Percentiles rank a stretch among this genome's conserved stretches.
phyloP scores from a whole-genome alignment of 1,284 basidiomycete genomes.

The Cryptococcus sp. region DNA sequence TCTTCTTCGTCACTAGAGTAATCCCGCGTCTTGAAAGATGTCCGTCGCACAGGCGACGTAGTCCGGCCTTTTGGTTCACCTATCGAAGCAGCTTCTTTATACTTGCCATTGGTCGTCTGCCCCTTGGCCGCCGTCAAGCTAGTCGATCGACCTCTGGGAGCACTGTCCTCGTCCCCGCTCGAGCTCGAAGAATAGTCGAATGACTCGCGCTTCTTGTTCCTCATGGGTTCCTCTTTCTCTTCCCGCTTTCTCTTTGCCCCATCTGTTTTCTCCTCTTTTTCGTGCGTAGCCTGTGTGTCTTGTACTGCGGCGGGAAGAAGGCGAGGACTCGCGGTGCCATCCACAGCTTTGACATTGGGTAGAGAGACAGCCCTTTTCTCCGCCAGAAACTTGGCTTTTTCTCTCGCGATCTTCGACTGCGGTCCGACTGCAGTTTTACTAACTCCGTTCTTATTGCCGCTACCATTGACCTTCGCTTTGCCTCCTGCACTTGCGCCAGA shows the following conservation, averaged over 20 bases:
- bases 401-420: conserved; percentile 17
- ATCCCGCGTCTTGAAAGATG: no score
- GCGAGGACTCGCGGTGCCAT: conserved; percentile 19
- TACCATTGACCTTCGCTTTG: not conserved
- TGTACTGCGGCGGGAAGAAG: not conserved
- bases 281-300: not conserved
- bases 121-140: not conserved
- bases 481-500: not conserved
- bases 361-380: conserved; percentile 12
- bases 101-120: not conserved
- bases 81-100: not conserved
- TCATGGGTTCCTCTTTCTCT: not conserved
- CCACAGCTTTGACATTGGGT: conserved; percentile 11
- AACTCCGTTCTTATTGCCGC: not conserved
- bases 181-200: not conserved
- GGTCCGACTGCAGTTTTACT: conserved; percentile 4
- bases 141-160: not conserved
- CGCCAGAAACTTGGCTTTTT: conserved; percentile 21
- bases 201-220: conserved; percentile 2
- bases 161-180: not conserved
- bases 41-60: not conserved
- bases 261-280: not conserved
- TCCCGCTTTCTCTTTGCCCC: conserved; percentile 1
- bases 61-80: not conserved
- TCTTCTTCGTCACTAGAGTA: conserved; percentile 8